These are phyloP conservation scores for Nannochloropsis granulata DNA, from an alignment of 108 stramenopile genomes.

Conservation along the genomic window DNA sequence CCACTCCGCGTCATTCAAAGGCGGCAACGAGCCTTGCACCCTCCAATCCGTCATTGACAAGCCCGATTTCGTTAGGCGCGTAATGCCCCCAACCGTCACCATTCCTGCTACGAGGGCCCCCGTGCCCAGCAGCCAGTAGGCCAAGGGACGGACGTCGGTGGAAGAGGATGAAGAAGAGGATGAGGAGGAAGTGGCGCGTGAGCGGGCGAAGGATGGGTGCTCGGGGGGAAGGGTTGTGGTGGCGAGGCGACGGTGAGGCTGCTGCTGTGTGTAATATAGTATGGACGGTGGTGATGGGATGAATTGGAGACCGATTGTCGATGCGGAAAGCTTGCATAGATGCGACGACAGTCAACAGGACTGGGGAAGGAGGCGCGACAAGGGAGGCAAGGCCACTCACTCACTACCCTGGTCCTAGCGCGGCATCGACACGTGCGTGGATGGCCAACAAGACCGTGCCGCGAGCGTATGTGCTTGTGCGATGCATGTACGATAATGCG, in stretches of 20 bases:
- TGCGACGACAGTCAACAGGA: too few relatives aligned
- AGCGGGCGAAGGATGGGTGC: neutral
- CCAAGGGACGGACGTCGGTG: slow-evolving; percentile 34
- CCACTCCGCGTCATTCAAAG: slow-evolving; percentile 70
- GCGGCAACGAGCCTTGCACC: slow-evolving; percentile 65
- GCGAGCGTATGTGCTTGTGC: too few relatives aligned
- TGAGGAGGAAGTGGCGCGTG: neutral
- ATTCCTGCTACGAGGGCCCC: slow-evolving; percentile 76
- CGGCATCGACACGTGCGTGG: too few relatives aligned
- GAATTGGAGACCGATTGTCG: too few relatives aligned
- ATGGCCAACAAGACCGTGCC: too few relatives aligned
- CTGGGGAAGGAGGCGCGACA: too few relatives aligned
- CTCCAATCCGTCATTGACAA: slow-evolving; percentile 96
- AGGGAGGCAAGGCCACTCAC: too few relatives aligned
- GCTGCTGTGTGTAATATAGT: too few relatives aligned
- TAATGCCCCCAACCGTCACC: slow-evolving; percentile 94
- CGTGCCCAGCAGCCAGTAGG: slow-evolving; percentile 74
- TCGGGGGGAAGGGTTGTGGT: neutral
- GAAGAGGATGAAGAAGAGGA: neutral
- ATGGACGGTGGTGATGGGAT: too few relatives aligned
- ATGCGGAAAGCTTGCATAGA: too few relatives aligned
- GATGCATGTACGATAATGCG: too few relatives aligned
- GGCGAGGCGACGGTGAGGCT: neutral
- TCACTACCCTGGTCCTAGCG: too few relatives aligned
- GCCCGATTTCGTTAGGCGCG: slow-evolving; percentile 85